Conservation (phyloP, 73 alveolate species). For the Symbiodinium natans region DNA sequence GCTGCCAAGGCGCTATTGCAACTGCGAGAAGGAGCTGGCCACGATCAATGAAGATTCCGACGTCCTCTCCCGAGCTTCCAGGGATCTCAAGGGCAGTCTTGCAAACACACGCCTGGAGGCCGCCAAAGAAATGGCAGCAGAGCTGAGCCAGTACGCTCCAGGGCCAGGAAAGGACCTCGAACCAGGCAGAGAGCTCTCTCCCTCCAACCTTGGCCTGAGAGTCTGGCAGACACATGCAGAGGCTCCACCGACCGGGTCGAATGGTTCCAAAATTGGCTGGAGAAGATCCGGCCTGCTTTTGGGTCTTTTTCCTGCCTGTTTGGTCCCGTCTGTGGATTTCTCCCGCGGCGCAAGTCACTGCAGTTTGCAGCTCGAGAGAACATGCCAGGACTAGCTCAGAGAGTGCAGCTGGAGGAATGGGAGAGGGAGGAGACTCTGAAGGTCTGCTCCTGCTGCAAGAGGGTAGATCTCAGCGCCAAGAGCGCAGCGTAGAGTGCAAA, state of each 20-base stretch:
- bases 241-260: slow-evolving; percentile 67
- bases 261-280: slow-evolving; percentile 87
- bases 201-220: no score
- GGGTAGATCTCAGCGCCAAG: no score
- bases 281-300: background rate
- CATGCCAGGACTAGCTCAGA: slow-evolving; percentile 63
- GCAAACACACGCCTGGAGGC: slow-evolving; percentile 20
- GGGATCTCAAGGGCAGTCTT: background rate
- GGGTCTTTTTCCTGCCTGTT: background rate
- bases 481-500: no score
- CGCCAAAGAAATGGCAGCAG: slow-evolving; percentile 66
- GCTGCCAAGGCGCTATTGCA: slow-evolving; percentile 1
- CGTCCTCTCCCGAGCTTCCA: background rate
- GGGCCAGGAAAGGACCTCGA: slow-evolving; percentile 78
- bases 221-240: background rate
- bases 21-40: background rate
- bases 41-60: background rate
- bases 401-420: slow-evolving; percentile 66
- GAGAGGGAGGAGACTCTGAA: slow-evolving; percentile 77
- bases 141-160: slow-evolving; percentile 42
- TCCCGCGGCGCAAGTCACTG: no score
- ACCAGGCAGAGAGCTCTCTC: slow-evolving; percentile 40
- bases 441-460: background rate
- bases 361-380: no score
- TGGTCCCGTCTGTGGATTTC: background rate